Conservation (phyloP, 345 rosid species). For the Eucalyptus decipiens region DNA sequence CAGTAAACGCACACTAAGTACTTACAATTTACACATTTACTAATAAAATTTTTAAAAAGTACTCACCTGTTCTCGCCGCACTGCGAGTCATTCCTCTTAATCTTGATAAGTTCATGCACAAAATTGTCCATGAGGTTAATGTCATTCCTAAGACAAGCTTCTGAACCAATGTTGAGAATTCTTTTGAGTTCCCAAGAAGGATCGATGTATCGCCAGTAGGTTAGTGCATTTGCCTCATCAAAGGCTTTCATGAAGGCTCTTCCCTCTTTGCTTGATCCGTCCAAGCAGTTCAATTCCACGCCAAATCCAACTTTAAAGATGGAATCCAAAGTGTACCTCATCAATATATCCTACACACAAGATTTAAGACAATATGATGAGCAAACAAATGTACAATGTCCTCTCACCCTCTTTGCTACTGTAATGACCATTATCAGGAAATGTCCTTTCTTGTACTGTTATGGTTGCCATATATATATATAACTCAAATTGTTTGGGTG, state of each 20-base stretch:
- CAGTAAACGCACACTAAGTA: neutral
- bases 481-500: neutral
- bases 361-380: neutral
- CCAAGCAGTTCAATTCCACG: constrained; percentile 47
- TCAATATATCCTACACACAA: constrained; percentile 36
- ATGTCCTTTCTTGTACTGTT: neutral
- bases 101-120: constrained; percentile 28
- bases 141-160: constrained; percentile 36
- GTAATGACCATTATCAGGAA: neutral
- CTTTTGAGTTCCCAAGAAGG: constrained; percentile 63
- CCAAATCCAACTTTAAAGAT: constrained; percentile 86
- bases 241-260: constrained; percentile 37
- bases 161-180: constrained; percentile 38
- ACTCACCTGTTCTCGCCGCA: constrained; percentile 17
- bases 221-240: neutral
- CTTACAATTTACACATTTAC: neutral
- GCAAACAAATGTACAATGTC: neutral
- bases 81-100: constrained; percentile 22
- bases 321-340: constrained; percentile 60
- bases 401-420: neutral
- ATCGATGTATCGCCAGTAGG: constrained; percentile 33
- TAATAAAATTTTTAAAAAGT: neutral
- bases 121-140: constrained; percentile 33
- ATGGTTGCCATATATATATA: neutral
- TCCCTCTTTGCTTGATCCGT: constrained; percentile 39